These are phyloP conservation scores for Triticum dicoccoides DNA, from an alignment of 176 grass and related monocot genomes.

Conservation along the genomic window DNA sequence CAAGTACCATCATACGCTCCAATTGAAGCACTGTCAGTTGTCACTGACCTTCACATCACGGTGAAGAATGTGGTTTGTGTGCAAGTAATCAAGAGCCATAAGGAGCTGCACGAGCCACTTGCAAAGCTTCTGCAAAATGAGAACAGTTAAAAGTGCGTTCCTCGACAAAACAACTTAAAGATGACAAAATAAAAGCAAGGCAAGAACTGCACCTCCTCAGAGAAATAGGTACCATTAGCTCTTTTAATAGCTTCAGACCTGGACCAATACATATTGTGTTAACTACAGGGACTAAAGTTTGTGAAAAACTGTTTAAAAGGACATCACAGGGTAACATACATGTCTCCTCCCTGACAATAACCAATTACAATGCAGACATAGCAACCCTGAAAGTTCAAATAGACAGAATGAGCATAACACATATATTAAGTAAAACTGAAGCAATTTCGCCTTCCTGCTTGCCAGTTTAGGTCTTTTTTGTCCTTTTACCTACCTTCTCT, in stretches of 20 bases:
- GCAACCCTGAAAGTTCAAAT: conserved; percentile 74
- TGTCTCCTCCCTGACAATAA: conserved; percentile 98
- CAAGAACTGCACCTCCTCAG: conserved; percentile 65
- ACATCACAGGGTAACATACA: conserved; percentile 60
- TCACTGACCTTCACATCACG: conserved; percentile 88
- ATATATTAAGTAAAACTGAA: conserved; percentile 17
- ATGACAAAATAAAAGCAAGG: conserved; percentile 10
- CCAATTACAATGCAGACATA: conserved; percentile 95
- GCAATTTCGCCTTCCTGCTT: background rate
- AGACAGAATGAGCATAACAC: conserved; percentile 17
- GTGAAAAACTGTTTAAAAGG: conserved; percentile 3
- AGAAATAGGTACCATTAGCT: conserved; percentile 68
- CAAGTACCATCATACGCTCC: background rate
- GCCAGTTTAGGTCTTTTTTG: background rate
- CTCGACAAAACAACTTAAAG: background rate
- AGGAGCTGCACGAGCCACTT: conserved; percentile 96
- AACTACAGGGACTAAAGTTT: conserved; percentile 12
- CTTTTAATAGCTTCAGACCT: conserved; percentile 95
- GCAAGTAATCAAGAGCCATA: conserved; percentile 95
- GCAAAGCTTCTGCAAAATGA: conserved; percentile 75
- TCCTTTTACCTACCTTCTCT: conserved; percentile 61
- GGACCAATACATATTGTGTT: conserved; percentile 16
- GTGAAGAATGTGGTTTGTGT: conserved; percentile 93
- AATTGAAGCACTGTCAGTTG: conserved; percentile 9
- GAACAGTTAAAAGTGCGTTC: background rate